Percentiles rank a stretch among this genome's conserved stretches.
These are phyloP conservation scores for Moricandia moricandioides DNA, from an alignment of 345 rosid species.

Conservation along the genomic window DNA sequence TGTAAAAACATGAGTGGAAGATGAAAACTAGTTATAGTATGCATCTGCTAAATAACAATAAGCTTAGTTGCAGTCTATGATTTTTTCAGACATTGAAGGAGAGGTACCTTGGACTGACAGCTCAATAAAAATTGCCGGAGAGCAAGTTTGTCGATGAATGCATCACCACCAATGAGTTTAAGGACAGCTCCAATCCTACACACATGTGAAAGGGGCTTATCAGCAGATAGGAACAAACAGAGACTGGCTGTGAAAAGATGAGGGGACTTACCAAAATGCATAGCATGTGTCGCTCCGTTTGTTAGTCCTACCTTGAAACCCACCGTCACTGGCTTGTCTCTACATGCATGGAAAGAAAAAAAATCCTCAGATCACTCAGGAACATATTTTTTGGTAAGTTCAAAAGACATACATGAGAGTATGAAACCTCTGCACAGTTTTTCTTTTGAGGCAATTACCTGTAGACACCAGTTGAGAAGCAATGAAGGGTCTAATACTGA, in stretches of 20 bases:
- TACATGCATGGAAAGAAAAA: constrained; percentile 23
- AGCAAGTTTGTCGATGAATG: constrained; percentile 52
- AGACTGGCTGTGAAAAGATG: not conserved
- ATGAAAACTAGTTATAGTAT: too few species aligned
- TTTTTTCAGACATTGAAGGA: too few species aligned
- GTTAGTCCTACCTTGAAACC: constrained; percentile 89
- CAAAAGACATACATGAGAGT: too few species aligned
- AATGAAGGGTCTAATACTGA: constrained; percentile 48
- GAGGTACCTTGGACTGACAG: constrained; percentile 75
- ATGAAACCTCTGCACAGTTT: too few species aligned
- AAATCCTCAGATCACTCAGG: not conserved
- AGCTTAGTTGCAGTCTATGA: too few species aligned
- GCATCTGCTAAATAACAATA: too few species aligned
- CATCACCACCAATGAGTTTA: constrained; percentile 63
- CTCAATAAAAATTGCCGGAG: constrained; percentile 60
- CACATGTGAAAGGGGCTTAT: constrained; percentile 8
- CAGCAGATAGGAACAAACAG: not conserved
- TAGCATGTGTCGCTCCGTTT: constrained; percentile 93
- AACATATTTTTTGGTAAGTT: too few species aligned
- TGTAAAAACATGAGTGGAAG: too few species aligned
- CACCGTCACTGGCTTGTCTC: constrained; percentile 89
- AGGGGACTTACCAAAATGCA: constrained; percentile 75
- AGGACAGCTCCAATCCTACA: constrained; percentile 78
- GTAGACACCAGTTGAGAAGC: constrained; percentile 73
- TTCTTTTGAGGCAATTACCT: constrained; percentile 40